Conservation (phyloP, 78 protist species). For the Isochrysis galbana region DNA sequence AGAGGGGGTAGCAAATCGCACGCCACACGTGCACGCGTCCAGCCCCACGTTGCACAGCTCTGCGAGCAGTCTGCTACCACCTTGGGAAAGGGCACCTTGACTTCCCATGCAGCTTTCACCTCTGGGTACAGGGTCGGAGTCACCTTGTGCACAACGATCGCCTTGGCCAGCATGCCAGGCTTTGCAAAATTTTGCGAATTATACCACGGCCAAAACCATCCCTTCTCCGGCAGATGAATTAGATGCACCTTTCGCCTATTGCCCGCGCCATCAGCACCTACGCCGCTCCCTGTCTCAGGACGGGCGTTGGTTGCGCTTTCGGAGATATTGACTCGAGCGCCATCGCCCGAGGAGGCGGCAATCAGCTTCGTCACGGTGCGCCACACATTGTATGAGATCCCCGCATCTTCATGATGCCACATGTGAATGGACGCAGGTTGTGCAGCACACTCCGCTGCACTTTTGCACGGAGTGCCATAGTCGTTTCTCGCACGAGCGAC, state of each 20-base stretch:
- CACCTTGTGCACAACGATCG: neutral
- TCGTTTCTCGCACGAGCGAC: neutral
- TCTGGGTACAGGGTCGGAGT: neutral
- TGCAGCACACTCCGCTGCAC: neutral
- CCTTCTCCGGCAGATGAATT: neutral
- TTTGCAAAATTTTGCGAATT: neutral
- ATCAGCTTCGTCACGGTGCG: neutral
- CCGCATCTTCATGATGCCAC: conserved; percentile 20
- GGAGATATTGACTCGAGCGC: too few species aligned
- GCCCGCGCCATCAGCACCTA: neutral
- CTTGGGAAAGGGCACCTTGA: neutral
- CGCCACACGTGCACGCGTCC: neutral
- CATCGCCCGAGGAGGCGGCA: neutral
- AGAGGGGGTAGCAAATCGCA: neutral
- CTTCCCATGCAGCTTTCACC: neutral
- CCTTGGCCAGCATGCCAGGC: neutral
- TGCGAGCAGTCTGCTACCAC: neutral
- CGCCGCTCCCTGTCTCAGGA: neutral
- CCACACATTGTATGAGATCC: neutral
- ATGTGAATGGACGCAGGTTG: neutral
- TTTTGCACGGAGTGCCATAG: neutral
- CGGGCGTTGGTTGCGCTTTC: neutral
- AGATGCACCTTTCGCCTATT: neutral
- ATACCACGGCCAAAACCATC: neutral
- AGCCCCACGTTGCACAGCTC: neutral